Evolutionary conservation across 2,329 filamentous ascomycete genomes (phyloP), one percentile per base, ranked within the genome.

Genomic region (Atkinsonella hypoxylon): DNA sequence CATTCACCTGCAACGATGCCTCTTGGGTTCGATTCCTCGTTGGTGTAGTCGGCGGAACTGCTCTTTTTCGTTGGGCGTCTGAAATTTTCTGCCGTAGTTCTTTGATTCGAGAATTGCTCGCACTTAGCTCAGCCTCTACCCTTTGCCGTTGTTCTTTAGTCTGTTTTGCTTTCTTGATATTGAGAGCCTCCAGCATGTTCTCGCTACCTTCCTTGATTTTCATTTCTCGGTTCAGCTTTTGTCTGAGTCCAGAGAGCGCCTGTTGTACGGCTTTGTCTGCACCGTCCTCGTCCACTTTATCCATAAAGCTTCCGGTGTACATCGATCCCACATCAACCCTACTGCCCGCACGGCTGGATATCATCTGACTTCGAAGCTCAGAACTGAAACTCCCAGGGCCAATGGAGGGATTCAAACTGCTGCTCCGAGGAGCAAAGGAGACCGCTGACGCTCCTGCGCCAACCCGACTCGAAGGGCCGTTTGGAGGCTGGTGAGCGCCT

Each of bases 141-240:
- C 79, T 78, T 54, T 78, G 73, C 43, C 87, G 79, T 64, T 91
- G 87, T 53, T 91, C 91, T 64, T 90, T 94, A 55, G 87, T 86
- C 66, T 97, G 91, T 70, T 97, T 98, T 44, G 88, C 85, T 67
- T 95, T 96, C 69, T 98, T 98, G 43, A 83, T 79, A 65, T 96
- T 89, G 57, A 98, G 72, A 12, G 93, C 93, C 71, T 98, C 93
- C 39, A 98, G 75, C 79, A 98, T 83, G 65, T 98, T 98, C 73
- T 98, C 93, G 52, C 91, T 96, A 18, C 93, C 93, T 61, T 91
- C 87, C 68, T 95, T 96, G 64, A 98, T 97, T 74, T 97, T 97
- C 71, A 90, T 83, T 70, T 98, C 94, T 61, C 94, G 91, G 58
- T 89, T 91, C 56, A 98, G 84, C 62, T 85, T 81, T 59, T 96